These are phyloP conservation scores for Termitomyces heimii DNA, from an alignment of 768 basidiomycete genomes.

Conservation along the genomic window DNA sequence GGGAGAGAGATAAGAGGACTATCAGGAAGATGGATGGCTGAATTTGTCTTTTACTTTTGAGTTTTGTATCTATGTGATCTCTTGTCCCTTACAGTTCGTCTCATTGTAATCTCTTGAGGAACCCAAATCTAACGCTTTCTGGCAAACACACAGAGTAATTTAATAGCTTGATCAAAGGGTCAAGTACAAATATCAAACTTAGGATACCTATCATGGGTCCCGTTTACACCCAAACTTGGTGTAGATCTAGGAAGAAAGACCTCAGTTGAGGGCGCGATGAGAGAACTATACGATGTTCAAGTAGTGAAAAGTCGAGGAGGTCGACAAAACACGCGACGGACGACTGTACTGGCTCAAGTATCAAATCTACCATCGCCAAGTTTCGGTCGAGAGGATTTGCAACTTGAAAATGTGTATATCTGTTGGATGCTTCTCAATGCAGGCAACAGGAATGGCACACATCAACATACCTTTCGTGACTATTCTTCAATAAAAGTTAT, in stretches of 20 bases:
- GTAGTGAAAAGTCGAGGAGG: background rate
- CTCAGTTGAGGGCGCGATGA: background rate
- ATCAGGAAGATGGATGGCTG: constrained; percentile 61
- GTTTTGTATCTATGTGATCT: background rate
- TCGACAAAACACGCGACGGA: background rate
- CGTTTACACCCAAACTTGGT: background rate
- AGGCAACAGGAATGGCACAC: background rate
- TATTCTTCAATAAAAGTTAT: constrained; percentile 7
- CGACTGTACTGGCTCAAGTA: background rate
- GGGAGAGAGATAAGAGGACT: constrained; percentile 80
- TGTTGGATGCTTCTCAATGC: background rate
- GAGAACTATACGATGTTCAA: background rate
- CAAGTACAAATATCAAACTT: background rate
- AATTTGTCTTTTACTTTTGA: background rate
- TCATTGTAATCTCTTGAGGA: too few species aligned
- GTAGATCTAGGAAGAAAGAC: background rate
- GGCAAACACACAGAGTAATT: too few species aligned
- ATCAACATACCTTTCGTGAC: background rate
- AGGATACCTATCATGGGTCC: background rate
- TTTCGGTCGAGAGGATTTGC: background rate
- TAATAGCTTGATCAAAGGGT: too few species aligned
- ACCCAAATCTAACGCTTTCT: too few species aligned
- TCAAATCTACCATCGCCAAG: background rate
- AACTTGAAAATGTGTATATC: background rate
- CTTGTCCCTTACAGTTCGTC: too few species aligned